Conservation (phyloP, 805 yeast genomes). For the Naumovozyma castellii region DNA sequence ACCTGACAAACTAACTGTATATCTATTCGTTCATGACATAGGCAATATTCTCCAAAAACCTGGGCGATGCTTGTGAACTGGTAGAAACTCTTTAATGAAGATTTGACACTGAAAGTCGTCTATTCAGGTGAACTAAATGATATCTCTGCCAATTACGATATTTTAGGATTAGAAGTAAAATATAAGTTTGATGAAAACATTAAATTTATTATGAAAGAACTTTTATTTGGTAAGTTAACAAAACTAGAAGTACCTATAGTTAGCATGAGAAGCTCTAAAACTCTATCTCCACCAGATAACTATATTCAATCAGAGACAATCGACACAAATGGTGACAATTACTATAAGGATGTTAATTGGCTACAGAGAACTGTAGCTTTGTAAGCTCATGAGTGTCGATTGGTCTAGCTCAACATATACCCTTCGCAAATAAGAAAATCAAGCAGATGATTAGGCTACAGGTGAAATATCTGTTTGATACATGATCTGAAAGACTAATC, state of each 20-base stretch:
- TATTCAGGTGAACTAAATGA: conserved; percentile 5
- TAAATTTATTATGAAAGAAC: conserved; percentile 9
- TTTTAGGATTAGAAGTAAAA: conserved; percentile 9
- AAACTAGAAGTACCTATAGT: conserved; percentile 2
- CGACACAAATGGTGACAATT: not conserved
- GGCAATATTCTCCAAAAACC: no score
- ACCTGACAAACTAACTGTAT: no score
- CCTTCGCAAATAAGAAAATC: conserved; percentile 4
- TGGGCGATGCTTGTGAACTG: no score
- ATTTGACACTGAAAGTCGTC: no score
- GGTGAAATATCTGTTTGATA: conserved; percentile 5
- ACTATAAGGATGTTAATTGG: conserved; percentile 5
- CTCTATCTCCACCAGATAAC: conserved; percentile 8
- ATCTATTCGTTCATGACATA: no score
- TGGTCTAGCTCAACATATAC: conserved; percentile 6
- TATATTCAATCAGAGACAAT: conserved; percentile 3
- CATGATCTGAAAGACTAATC: conserved; percentile 3
- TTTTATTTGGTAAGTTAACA: conserved; percentile 4
- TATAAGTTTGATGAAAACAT: conserved; percentile 3
- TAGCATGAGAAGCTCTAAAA: conserved; percentile 1
- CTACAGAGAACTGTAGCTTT: conserved; percentile 7
- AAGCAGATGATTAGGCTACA: conserved; percentile 1
- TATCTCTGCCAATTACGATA: conserved; percentile 9
- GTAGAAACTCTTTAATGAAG: no score
- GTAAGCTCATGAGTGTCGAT: conserved; percentile 8